phyloP scores from a whole-genome alignment of 2,329 filamentous ascomycete genomes.

The Bipolaris oryzae region DNA sequence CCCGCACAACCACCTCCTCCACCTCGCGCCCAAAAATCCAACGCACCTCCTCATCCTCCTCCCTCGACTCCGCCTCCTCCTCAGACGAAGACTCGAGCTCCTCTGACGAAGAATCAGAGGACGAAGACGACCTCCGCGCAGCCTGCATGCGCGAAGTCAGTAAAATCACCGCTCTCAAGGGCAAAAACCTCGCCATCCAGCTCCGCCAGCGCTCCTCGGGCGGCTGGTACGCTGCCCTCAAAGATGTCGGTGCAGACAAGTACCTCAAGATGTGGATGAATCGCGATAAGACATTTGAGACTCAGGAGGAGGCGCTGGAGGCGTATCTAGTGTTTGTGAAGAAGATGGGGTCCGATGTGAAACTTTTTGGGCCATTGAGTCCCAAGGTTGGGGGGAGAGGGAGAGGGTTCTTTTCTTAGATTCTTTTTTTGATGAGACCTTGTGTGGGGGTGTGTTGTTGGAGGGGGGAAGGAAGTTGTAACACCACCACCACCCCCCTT shows the following conservation, averaged over 20 bases:
- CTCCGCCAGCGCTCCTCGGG: conserved; percentile 29
- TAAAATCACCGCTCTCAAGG: conserved; percentile 32
- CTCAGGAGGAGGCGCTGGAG: conserved; percentile 32
- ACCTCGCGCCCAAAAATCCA: conserved; percentile 13
- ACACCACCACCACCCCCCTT: background rate
- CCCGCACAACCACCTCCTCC: conserved; percentile 6
- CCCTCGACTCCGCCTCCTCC: conserved; percentile 8
- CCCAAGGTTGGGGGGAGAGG: conserved; percentile 12
- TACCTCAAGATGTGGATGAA: conserved; percentile 43
- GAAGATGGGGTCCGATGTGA: conserved; percentile 30
- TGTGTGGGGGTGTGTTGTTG: no score
- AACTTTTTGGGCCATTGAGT: conserved; percentile 31
- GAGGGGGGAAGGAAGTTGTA: background rate
- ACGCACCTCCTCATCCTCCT: conserved; percentile 6
- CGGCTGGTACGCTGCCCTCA: conserved; percentile 36
- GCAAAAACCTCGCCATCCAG: conserved; percentile 27
- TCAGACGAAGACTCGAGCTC: background rate
- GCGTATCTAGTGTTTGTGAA: conserved; percentile 33
- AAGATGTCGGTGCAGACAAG: conserved; percentile 33
- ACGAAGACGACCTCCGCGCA: conserved; percentile 12
- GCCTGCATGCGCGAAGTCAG: conserved; percentile 19
- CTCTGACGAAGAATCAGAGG: conserved; percentile 1
- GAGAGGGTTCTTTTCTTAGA: conserved; percentile 12
- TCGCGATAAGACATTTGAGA: conserved; percentile 29
- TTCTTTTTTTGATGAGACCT: no score